Evolutionary conservation across 2,329 filamentous ascomycete genomes (phyloP).

Genomic region (Bisporella sp.): DNA sequence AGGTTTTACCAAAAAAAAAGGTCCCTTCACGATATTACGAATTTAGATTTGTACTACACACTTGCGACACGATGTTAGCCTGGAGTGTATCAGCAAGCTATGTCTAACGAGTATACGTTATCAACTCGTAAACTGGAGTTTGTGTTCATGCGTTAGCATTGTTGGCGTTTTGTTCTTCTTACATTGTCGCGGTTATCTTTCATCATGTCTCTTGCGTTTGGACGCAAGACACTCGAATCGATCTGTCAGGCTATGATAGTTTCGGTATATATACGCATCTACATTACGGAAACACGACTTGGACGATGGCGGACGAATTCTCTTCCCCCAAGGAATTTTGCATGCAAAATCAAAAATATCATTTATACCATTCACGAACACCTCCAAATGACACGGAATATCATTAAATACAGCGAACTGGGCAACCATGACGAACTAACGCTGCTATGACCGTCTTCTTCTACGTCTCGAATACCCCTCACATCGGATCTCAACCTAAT

Average conservation of each 20-base stretch:
- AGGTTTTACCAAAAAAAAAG: slow-evolving; percentile 10
- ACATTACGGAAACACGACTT: not conserved
- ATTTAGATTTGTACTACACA: slow-evolving; percentile 15
- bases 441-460: slow-evolving; percentile 22
- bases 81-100: slow-evolving; percentile 1
- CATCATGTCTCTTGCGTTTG: not conserved
- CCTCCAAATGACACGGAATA: slow-evolving; percentile 23
- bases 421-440: slow-evolving; percentile 28
- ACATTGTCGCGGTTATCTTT: not conserved
- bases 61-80: slow-evolving; percentile 10
- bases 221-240: not conserved
- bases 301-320: slow-evolving; percentile 7
- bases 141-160: not conserved
- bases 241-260: not conserved
- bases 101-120: slow-evolving; percentile 3
- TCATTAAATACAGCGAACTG: slow-evolving; percentile 26
- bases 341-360: not conserved
- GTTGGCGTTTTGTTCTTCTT: not conserved
- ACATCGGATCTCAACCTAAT: not conserved
- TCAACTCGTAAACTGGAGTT: not conserved
- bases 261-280: not conserved
- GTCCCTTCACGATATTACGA: slow-evolving; percentile 24
- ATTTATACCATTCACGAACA: slow-evolving; percentile 11
- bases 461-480: not conserved
- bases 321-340: slow-evolving; percentile 3